Evolutionary conservation across 2,329 filamentous ascomycete species (phyloP).

Genomic region (Ramichloridium luteum): DNA sequence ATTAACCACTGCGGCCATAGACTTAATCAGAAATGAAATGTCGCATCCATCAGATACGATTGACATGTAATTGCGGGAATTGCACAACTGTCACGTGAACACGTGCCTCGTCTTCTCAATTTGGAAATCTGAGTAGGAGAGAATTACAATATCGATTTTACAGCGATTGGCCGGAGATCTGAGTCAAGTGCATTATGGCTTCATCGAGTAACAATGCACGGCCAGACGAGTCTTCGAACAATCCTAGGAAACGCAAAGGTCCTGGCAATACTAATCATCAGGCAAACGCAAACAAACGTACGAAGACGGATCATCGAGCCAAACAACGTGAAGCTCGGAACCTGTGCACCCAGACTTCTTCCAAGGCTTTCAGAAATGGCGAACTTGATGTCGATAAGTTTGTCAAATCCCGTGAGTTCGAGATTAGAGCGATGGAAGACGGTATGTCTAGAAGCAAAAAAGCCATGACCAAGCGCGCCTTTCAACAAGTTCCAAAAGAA

Average conservation of each 20-base stretch:
- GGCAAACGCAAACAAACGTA: conserved; percentile 9
- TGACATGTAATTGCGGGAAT: too few species aligned
- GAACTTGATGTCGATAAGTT: conserved; percentile 79
- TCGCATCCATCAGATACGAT: too few species aligned
- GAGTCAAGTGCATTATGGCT: too few species aligned
- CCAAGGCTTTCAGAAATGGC: conserved; percentile 52
- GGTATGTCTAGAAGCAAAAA: conserved; percentile 66
- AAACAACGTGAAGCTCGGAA: conserved; percentile 32
- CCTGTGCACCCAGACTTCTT: conserved; percentile 34
- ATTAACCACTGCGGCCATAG: too few species aligned
- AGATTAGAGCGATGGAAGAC: conserved; percentile 73
- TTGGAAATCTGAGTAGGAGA: too few species aligned
- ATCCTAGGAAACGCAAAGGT: conserved; percentile 19
- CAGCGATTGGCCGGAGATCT: too few species aligned
- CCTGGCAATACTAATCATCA: conserved; percentile 6
- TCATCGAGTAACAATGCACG: background rate
- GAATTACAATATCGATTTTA: too few species aligned
- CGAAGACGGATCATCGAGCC: conserved; percentile 13
- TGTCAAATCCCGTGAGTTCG: conserved; percentile 72
- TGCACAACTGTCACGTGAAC: too few species aligned
- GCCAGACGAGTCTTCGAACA: too few species aligned
- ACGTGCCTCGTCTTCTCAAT: too few species aligned
- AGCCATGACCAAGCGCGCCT: conserved; percentile 56
- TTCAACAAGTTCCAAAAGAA: conserved; percentile 78
- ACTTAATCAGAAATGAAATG: too few species aligned